Percentiles rank a stretch among this genome's conserved stretches.
These are phyloP conservation scores for Marasmius oreades DNA, from an alignment of 1,284 basidiomycete genomes.

Conservation along the genomic window DNA sequence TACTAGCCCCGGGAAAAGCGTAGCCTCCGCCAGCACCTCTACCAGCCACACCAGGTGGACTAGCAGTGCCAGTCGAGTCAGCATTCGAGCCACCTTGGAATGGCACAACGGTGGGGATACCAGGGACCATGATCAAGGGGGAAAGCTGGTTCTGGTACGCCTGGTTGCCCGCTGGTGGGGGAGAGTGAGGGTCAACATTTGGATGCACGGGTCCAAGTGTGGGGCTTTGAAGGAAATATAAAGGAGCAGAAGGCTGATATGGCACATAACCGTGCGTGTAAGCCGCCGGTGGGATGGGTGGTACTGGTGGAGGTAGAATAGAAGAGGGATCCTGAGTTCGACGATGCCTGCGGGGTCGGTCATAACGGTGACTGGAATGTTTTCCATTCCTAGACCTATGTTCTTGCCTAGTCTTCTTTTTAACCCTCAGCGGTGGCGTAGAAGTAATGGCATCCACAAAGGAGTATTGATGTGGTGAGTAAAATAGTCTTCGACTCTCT, in stretches of 20 bases:
- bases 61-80: neutral
- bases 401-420: neutral
- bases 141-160: neutral
- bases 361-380: neutral
- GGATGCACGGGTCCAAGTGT: neutral
- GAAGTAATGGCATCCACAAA: conserved; percentile 6
- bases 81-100: neutral
- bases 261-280: neutral
- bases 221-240: neutral
- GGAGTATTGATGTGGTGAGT: conserved; percentile 5
- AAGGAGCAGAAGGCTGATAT: neutral
- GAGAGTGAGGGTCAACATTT: neutral
- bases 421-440: conserved; percentile 3
- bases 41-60: neutral
- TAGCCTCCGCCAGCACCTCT: neutral
- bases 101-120: neutral
- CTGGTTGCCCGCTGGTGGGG: neutral
- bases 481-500: conserved; percentile 8
- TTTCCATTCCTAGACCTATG: neutral
- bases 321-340: neutral
- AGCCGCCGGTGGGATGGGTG: neutral
- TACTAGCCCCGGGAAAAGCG: neutral
- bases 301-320: neutral
- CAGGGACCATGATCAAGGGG: neutral
- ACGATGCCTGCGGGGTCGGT: neutral